Evolutionary conservation across 2,329 filamentous ascomycete genomes (phyloP), one percentile per base, ranked within the genome.

Genomic region (Arthrobotrys entomopaga): DNA sequence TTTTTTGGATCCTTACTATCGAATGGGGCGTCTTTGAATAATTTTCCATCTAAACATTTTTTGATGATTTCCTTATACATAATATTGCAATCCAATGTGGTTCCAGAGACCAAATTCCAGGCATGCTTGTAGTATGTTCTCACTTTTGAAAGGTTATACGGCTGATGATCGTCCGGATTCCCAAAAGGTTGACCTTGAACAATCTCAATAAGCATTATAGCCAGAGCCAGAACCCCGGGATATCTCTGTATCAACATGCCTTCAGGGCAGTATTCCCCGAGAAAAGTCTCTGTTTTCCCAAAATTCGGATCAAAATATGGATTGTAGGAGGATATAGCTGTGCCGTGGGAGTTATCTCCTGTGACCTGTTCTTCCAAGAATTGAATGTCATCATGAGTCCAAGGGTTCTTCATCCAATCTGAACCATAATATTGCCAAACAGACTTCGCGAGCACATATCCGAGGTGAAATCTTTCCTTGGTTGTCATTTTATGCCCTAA

Each of bases 351-450:
- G n/a, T 57, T 54, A 8, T 16, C 40, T 11, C 10, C 22, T 8
- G 69, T 22, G 15, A 38, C n/a, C 20, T 66, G 26, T 10, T 73
- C 69, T 52, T 73, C 40, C 4, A 73, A n/a, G 11, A 73, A 73
- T n/a, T 73, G 69, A 8, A 73, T 73, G 29, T 73, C 49, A 52
- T 66, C 42, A 40, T 73, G 63, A 7, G 69, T 73, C 69, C 69
- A 73, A 2, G 69, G 69, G 5, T 63, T 49, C n/a, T 56, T 73
- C 69, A 73, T 73, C 69, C 69, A 73, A 19, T 66, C 69, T 3
- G 69, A 66, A 6, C 69, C 69, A 22, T 73, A 73, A 43, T 73
- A 73, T 34, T 73, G 69, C 69, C 69, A 73, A 16, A 73, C 56
- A 4, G 69, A 73, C 15, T 73, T 73, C 16, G 69, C 69, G 6